Percentiles rank a stretch among this genome's conserved stretches.
Conservation (phyloP, 352 stramenopile species). For the Phytophthora idaei region DNA sequence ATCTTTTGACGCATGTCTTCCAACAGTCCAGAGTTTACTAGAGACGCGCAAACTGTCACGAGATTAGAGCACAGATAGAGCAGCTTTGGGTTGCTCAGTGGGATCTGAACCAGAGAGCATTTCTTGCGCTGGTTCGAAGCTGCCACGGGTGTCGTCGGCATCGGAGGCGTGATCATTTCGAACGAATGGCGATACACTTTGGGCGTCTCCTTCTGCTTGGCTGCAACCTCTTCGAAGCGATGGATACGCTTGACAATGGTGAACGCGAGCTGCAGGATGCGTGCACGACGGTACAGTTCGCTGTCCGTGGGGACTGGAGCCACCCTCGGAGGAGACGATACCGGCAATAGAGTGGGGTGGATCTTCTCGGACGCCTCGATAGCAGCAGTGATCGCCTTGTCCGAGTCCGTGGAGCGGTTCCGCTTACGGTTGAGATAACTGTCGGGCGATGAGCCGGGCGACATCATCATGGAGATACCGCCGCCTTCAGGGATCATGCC, state of each 20-base stretch:
- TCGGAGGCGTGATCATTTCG: slow-evolving; percentile 57
- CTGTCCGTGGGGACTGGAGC: slow-evolving; percentile 41
- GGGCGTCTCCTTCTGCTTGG: slow-evolving; percentile 38
- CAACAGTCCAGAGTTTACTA: slow-evolving; percentile 46
- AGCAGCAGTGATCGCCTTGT: slow-evolving; percentile 57
- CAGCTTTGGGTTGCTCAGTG: slow-evolving; percentile 64
- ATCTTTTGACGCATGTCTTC: slow-evolving; percentile 56
- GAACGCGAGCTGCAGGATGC: slow-evolving; percentile 63
- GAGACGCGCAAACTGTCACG: slow-evolving; percentile 49
- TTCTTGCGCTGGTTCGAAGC: slow-evolving; percentile 31
- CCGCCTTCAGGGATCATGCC: slow-evolving; percentile 43
- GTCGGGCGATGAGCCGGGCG: slow-evolving; percentile 34
- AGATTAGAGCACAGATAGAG: slow-evolving; percentile 63
- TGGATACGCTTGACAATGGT: slow-evolving; percentile 67
- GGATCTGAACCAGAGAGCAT: slow-evolving; percentile 55
- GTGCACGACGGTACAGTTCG: slow-evolving; percentile 60
- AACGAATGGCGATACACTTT: slow-evolving; percentile 66
- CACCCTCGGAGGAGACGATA: slow-evolving; percentile 31
- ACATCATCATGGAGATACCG: slow-evolving; percentile 44
- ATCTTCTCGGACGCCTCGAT: slow-evolving; percentile 67
- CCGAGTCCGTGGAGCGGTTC: slow-evolving; percentile 72
- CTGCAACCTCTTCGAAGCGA: slow-evolving; percentile 57
- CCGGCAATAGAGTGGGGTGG: slow-evolving; percentile 35
- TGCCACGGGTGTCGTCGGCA: slow-evolving; percentile 17
- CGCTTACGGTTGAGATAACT: slow-evolving; percentile 70